A percentile compares a stretch with the other conserved stretches of the same genome.
phyloP scores from a whole-genome alignment of 2,329 filamentous ascomycete genomes.

The Sclerotinia nivalis region DNA sequence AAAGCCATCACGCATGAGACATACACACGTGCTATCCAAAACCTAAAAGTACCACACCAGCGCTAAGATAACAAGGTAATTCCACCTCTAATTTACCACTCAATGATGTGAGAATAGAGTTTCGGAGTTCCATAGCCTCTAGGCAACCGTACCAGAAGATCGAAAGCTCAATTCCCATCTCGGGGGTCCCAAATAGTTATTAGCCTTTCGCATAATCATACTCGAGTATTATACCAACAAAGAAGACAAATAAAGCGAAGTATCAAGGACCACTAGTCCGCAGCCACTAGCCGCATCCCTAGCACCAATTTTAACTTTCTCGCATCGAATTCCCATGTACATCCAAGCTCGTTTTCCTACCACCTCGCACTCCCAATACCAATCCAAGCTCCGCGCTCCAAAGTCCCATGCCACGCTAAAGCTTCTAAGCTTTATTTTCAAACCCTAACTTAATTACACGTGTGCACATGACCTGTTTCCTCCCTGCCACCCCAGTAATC shows the following conservation, averaged over 20 bases:
- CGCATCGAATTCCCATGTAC: background rate
- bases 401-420: background rate
- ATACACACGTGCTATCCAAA: no score
- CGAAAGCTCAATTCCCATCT: no score
- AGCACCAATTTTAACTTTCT: background rate
- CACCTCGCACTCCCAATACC: no score
- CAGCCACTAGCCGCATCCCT: background rate
- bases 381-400: background rate
- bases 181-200: background rate
- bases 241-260: background rate
- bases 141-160: no score
- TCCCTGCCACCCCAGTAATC: background rate
- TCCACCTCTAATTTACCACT: no score
- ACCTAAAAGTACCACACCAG: no score
- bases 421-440: background rate
- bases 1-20: background rate
- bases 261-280: background rate
- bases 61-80: no score
- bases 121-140: no score
- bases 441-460: background rate
- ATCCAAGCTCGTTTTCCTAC: background rate
- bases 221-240: background rate
- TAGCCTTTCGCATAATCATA: background rate
- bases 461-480: background rate
- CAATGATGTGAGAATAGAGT: no score